Percentiles rank a stretch among this genome's conserved stretches.
Evolutionary conservation across 2,329 filamentous ascomycete genomes (phyloP).

Genomic region (Cordyceps fumosorosea): DNA sequence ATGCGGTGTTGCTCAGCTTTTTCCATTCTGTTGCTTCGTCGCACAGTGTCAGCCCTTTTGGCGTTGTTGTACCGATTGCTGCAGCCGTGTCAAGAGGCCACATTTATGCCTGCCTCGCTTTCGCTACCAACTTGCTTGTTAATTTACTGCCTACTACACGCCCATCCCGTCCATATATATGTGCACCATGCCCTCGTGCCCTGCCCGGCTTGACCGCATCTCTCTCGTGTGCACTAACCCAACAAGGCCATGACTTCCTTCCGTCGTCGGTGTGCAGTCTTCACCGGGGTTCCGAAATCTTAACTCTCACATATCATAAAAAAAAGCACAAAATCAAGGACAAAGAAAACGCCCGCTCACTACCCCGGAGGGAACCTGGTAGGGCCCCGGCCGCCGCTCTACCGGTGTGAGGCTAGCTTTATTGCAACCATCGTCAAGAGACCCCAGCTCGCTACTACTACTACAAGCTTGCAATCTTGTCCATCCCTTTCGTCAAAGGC

Average conservation of each 20-base stretch:
- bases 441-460: neutral
- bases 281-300: neutral
- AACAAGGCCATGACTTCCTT: conserved; percentile 1
- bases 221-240: neutral
- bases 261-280: neutral
- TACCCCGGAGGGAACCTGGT: neutral
- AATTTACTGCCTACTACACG: neutral
- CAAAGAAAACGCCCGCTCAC: neutral
- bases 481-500: neutral
- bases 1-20: neutral
- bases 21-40: neutral
- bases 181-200: neutral
- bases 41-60: no score
- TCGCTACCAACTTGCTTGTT: no score
- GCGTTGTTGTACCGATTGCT: neutral
- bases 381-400: conserved; percentile 1
- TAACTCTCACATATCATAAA: neutral
- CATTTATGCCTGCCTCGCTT: neutral
- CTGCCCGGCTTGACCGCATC: conserved; percentile 11
- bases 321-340: neutral
- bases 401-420: conserved; percentile 8
- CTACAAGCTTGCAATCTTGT: neutral
- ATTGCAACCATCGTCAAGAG: neutral
- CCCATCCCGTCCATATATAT: conserved; percentile 7
- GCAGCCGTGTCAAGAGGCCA: conserved; percentile 2